Conservation (phyloP, 2,329 filamentous ascomycete species). For the Plenodomus tracheiphilus region DNA sequence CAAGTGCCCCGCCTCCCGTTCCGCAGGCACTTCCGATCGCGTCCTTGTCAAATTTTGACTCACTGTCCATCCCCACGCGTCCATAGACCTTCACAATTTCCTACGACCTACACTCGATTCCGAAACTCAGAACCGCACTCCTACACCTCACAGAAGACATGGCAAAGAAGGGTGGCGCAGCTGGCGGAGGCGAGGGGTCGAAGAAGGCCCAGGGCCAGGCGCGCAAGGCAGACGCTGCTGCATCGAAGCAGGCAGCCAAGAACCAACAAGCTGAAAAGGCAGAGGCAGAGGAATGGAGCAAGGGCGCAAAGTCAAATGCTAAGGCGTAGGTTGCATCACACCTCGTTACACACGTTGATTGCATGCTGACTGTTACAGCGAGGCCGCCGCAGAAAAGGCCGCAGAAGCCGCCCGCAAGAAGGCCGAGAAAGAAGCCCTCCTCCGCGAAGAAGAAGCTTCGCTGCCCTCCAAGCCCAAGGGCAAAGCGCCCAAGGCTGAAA, state of each 20-base stretch:
- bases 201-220: conserved; percentile 92
- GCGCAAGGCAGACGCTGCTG: conserved; percentile 86
- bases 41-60: conserved; percentile 18
- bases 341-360: conserved; percentile 60
- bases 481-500: conserved; percentile 66
- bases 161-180: conserved; percentile 60
- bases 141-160: conserved; percentile 15
- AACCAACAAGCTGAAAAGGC: conserved; percentile 66
- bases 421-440: conserved; percentile 82
- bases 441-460: conserved; percentile 79
- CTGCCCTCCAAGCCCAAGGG: conserved; percentile 65
- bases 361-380: conserved; percentile 55
- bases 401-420: conserved; percentile 84
- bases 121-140: neutral
- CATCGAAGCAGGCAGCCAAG: conserved; percentile 73
- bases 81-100: no score
- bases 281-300: conserved; percentile 79
- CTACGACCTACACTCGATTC: neutral
- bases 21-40: conserved; percentile 9
- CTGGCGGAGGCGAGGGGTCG: conserved; percentile 66
- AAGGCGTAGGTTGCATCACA: conserved; percentile 72
- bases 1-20: conserved; percentile 14
- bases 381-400: conserved; percentile 81
- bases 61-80: conserved; percentile 1
- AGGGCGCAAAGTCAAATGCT: conserved; percentile 79